Evolutionary conservation across 1,139 yeast species (phyloP), one percentile per base, ranked within the genome.

Genomic region (Nakaseomyces delphensis): DNA sequence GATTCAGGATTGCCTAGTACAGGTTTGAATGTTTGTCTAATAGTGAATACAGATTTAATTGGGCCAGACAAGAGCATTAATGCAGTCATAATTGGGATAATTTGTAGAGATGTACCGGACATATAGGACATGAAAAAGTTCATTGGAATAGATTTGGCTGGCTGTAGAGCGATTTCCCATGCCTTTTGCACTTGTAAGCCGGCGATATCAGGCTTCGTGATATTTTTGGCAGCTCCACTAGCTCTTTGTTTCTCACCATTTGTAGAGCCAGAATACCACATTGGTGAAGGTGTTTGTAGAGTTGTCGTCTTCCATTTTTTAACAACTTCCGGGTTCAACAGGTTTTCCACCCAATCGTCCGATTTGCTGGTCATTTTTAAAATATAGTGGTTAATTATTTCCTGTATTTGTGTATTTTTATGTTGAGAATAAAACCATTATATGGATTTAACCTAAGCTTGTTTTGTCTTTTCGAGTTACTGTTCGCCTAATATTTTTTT

Each of bases 51-150:
- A 27, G 94, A 85, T 54, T 77, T 80, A 33, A 85, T 55, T 0
- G 97, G 95, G 38, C 77, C 80, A 53, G 81, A 74, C 51, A 91
- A 76, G 55, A 91, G 69, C 86, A 83, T 85, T 33, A 84, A 64
- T 0, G 96, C 83, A 85, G 87, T 89, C 65, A 87, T 82, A 44
- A 91, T 82, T 4, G 96, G 93, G 46, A 91, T 87, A 50, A 91
- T 73, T 56, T 91, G 97, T 23, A 91, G 67, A 5, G 95, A 78
- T 55, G 83, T 83, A 25, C 98, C 98, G 2, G 96, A 79, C 87
- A 91, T 85, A 63, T 86, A 91, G 47, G 89, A 79, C 95, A 91
- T 86, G 44, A 86, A 67, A 45, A 83, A 61, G 55, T 86, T 91
- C 94, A 87, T 83, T 4, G 96, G 95, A 23, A 91, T 68, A 19